These are phyloP conservation scores for Boletus barrowsii DNA, from an alignment of 768 basidiomycete genomes.

Conservation along the genomic window DNA sequence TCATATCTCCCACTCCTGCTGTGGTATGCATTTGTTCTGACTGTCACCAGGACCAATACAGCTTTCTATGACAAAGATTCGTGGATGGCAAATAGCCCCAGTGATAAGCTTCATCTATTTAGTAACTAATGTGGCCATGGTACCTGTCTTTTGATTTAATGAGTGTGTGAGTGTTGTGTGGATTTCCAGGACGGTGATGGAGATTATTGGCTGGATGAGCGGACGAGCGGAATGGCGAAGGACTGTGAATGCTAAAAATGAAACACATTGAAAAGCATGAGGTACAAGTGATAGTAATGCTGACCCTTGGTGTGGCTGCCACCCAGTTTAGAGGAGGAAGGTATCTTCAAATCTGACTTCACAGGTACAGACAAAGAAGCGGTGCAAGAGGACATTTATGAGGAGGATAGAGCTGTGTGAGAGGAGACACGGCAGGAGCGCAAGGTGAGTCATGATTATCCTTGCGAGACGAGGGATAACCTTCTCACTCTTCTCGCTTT, in stretches of 20 bases:
- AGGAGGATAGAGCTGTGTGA: constrained; percentile 51
- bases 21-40: too few relatives aligned
- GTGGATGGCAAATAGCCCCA: background rate
- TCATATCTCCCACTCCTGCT: too few relatives aligned
- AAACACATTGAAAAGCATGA: too few relatives aligned
- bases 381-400: constrained; percentile 49
- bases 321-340: constrained; percentile 63
- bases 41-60: too few relatives aligned
- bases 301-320: background rate
- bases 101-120: background rate
- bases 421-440: constrained; percentile 58
- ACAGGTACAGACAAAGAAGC: constrained; percentile 76
- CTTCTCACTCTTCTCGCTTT: background rate
- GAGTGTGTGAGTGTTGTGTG: background rate
- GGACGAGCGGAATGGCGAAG: constrained; percentile 9
- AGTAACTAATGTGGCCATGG: background rate
- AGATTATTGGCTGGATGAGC: background rate
- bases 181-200: background rate
- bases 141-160: background rate
- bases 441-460: constrained; percentile 11
- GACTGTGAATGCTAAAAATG: background rate
- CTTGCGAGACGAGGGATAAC: background rate
- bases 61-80: too few relatives aligned
- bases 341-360: constrained; percentile 81
- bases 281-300: background rate